Percentiles rank a stretch among this genome's conserved stretches.
These are phyloP conservation scores for Aspergillus fumigatiaffinis DNA, from an alignment of 2,329 filamentous ascomycete species.

Conservation along the genomic window DNA sequence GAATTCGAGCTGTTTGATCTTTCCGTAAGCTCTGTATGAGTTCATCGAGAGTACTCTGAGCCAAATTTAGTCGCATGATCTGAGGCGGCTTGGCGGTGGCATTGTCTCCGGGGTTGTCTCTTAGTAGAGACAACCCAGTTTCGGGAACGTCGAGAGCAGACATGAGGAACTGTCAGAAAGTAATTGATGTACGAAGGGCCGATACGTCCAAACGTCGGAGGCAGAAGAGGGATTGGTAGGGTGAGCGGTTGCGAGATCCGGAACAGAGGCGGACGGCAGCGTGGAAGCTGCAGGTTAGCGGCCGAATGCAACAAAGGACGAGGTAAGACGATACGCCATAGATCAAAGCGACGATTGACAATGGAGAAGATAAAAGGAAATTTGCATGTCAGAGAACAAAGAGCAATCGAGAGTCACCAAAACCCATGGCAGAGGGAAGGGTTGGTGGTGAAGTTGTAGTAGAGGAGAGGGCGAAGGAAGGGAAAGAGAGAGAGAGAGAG, in stretches of 20 bases:
- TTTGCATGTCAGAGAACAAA: constrained; percentile 18
- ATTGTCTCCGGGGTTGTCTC: constrained; percentile 28
- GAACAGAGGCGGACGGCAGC: constrained; percentile 31
- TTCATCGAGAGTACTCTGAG: constrained; percentile 43
- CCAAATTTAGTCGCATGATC: constrained; percentile 46
- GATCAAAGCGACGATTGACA: constrained; percentile 20
- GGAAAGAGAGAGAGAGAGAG: constrained; percentile 8
- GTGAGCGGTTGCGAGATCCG: constrained; percentile 13
- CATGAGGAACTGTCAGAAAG: constrained; percentile 24
- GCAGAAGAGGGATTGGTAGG: constrained; percentile 12
- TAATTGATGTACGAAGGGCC: constrained; percentile 5
- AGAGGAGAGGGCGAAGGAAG: constrained; percentile 7
- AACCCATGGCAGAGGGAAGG: constrained; percentile 16
- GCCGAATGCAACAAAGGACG: constrained; percentile 31
- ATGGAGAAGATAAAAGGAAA: constrained; percentile 8
- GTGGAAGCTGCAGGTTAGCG: constrained; percentile 37
- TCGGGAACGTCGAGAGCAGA: constrained; percentile 34
- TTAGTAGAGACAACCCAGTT: constrained; percentile 38
- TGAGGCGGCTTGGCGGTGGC: constrained; percentile 34
- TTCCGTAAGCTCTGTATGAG: constrained; percentile 42
- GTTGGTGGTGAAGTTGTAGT: constrained; percentile 5
- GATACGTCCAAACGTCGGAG: constrained; percentile 3
- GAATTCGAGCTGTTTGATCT: constrained; percentile 42
- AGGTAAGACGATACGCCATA: constrained; percentile 31
- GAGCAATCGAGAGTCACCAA: constrained; percentile 12